Evolutionary conservation across 768 basidiomycete species (phyloP).

Genomic region (Amanita inopinata): DNA sequence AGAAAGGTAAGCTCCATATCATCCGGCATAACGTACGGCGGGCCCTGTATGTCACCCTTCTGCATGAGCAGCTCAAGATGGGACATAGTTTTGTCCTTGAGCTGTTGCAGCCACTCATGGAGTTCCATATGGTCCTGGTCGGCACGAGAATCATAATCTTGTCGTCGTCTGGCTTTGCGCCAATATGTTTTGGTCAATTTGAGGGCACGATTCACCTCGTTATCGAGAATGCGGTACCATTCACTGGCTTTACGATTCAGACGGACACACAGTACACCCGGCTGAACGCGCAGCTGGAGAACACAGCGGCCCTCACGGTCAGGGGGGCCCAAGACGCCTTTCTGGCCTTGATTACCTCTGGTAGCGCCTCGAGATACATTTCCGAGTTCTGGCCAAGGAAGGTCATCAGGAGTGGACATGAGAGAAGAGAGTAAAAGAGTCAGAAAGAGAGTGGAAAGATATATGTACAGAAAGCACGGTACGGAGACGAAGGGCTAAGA

Average conservation of each 20-base stretch:
- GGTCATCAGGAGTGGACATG: slow-evolving; percentile 59
- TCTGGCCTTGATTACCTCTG: slow-evolving; percentile 79
- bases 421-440: slow-evolving; percentile 20
- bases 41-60: slow-evolving; percentile 78
- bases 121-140: slow-evolving; percentile 88
- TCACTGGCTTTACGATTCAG: slow-evolving; percentile 72
- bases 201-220: slow-evolving; percentile 70
- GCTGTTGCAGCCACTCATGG: slow-evolving; percentile 80
- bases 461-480: slow-evolving; percentile 11
- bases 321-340: slow-evolving; percentile 62
- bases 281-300: slow-evolving; percentile 76
- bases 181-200: slow-evolving; percentile 83
- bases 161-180: slow-evolving; percentile 72
- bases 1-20: slow-evolving; percentile 70
- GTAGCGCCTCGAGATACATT: slow-evolving; percentile 81
- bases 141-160: slow-evolving; percentile 77
- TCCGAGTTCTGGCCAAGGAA: slow-evolving; percentile 80
- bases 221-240: slow-evolving; percentile 73
- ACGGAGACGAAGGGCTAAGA: slow-evolving; percentile 10
- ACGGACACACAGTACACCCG: slow-evolving; percentile 68
- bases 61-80: slow-evolving; percentile 82
- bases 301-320: slow-evolving; percentile 68
- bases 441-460: slow-evolving; percentile 10
- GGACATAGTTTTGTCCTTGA: slow-evolving; percentile 85
- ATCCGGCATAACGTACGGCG: slow-evolving; percentile 75